A percentile compares a stretch with the other conserved stretches of the same genome.
phyloP scores from a whole-genome alignment of 495 filamentous ascomycete genomes.

The Aspergillus panamensis region DNA sequence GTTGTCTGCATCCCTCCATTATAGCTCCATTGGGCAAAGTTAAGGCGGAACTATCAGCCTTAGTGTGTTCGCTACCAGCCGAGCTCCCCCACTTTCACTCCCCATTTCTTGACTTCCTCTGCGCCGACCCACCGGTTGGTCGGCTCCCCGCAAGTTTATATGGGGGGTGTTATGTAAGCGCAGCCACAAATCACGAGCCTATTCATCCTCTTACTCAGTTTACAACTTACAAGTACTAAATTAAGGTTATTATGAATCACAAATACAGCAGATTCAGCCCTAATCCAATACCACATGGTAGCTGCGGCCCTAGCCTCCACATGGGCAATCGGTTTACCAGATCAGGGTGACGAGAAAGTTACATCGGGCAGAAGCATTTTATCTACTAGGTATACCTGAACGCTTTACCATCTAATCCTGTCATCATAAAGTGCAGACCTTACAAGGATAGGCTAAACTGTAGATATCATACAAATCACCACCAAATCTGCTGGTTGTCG shows the following conservation, averaged over 20 bases:
- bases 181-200: background rate
- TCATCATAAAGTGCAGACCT: background rate
- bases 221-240: background rate
- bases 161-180: background rate
- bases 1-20: no score
- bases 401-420: background rate
- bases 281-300: no score
- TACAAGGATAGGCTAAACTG: background rate
- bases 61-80: background rate
- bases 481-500: background rate
- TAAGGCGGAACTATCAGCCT: background rate
- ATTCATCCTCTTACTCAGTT: background rate
- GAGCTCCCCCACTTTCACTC: background rate
- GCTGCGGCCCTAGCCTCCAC: no score
- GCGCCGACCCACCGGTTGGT: background rate
- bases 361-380: no score
- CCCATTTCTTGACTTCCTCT: background rate
- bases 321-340: no score
- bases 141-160: background rate
- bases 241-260: slow-evolving; percentile 3
- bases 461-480: slow-evolving; percentile 12
- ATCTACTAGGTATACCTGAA: no score
- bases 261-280: background rate
- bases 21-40: background rate
- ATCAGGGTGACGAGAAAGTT: no score